phyloP scores from a whole-genome alignment of 78 protist species.

The Dictyostelium firmibasis region DNA sequence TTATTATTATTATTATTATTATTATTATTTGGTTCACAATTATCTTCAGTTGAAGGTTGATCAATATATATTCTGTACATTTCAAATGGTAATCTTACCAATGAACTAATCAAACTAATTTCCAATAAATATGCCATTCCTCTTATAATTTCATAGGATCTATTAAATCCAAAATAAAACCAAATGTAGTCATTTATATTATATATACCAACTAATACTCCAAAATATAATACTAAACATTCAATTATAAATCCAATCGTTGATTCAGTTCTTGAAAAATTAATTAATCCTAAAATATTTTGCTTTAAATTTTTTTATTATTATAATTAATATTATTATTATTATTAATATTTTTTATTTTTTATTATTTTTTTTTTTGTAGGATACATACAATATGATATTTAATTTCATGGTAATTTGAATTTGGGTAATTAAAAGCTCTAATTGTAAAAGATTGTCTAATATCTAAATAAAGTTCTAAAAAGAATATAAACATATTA shows the following conservation, averaged over 20 bases:
- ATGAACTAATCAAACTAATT: constrained; percentile 51
- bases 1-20: not conserved
- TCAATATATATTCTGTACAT: constrained; percentile 53
- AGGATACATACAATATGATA: constrained; percentile 56
- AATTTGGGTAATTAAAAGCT: constrained; percentile 21
- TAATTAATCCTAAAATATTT: constrained; percentile 63
- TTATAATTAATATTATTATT: not conserved
- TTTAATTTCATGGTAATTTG: constrained; percentile 28
- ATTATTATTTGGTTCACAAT: no score
- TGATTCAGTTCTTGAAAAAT: constrained; percentile 70
- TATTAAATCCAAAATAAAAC: constrained; percentile 5
- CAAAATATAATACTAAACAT: constrained; percentile 45
- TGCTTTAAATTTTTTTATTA: not conserved
- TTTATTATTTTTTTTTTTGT: not conserved
- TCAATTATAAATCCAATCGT: constrained; percentile 74
- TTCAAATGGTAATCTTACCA: constrained; percentile 70
- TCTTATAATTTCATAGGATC: constrained; percentile 19
- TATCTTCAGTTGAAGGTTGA: not conserved
- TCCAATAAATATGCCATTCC: constrained; percentile 52
- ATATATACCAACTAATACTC: constrained; percentile 8
- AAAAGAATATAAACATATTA: constrained; percentile 55
- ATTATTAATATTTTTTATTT: not conserved
- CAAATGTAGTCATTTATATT: constrained; percentile 3
- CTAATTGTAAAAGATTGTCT: constrained; percentile 62
- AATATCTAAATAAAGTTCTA: constrained; percentile 59